phyloP scores from a whole-genome alignment of 2,329 filamentous ascomycete genomes.

The Geosmithia morbida region DNA sequence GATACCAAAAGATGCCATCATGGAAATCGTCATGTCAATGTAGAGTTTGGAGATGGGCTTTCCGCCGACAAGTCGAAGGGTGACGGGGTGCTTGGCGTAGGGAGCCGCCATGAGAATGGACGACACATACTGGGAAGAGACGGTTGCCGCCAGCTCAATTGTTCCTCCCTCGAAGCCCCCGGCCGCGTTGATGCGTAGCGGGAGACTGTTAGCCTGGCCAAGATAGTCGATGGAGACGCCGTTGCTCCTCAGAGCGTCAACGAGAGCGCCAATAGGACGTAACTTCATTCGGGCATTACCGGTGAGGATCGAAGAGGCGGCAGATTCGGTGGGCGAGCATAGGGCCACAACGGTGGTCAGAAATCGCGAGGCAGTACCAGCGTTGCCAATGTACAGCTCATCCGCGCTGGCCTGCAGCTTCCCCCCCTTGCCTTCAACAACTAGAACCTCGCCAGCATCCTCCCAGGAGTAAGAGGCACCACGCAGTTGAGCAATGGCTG shows the following conservation, averaged over 20 bases:
- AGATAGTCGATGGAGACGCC: conserved; percentile 80
- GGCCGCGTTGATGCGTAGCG: conserved; percentile 67
- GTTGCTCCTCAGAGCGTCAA: conserved; percentile 77
- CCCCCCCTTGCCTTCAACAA: conserved; percentile 85
- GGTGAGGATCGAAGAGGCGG: conserved; percentile 61
- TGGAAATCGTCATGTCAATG: conserved; percentile 96
- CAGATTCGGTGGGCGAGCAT: conserved; percentile 49
- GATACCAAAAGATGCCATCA: conserved; percentile 92
- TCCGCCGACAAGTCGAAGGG: conserved; percentile 78
- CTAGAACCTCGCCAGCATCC: conserved; percentile 79
- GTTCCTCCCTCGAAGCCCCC: conserved; percentile 73
- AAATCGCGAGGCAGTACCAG: conserved; percentile 90
- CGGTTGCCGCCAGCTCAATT: conserved; percentile 85
- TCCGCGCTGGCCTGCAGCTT: conserved; percentile 60
- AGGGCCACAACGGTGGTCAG: conserved; percentile 83
- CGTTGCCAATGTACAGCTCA: conserved; percentile 86
- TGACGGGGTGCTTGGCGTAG: conserved; percentile 90
- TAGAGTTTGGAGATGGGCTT: conserved; percentile 96
- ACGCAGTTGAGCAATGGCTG: conserved; percentile 70
- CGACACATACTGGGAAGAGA: conserved; percentile 98
- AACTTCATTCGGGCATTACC: conserved; percentile 96
- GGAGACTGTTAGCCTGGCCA: conserved; percentile 70
- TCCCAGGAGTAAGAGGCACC: conserved; percentile 90
- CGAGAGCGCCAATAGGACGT: conserved; percentile 81
- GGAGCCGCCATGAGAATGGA: conserved; percentile 94